Evolutionary conservation across 1,284 basidiomycete genomes (phyloP).

Genomic region (Apiotrichum veenhuisii): DNA sequence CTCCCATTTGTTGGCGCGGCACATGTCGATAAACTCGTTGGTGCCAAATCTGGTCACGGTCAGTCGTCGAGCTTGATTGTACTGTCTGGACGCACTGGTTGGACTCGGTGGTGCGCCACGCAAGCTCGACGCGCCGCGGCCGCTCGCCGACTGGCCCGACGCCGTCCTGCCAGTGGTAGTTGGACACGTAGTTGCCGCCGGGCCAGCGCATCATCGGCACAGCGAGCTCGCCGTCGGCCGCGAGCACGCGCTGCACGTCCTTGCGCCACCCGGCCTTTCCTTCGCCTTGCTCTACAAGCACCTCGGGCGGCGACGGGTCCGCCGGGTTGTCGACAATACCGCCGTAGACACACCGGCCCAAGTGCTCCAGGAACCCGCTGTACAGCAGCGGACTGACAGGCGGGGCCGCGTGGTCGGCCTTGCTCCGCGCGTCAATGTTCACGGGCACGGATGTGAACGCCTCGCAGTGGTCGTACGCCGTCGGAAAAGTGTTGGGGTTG

Average conservation of each 20-base stretch:
- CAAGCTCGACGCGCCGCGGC: slow-evolving; percentile 60
- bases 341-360: slow-evolving; percentile 61
- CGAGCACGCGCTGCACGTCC: slow-evolving; percentile 58
- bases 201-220: slow-evolving; percentile 62
- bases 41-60: too few species aligned
- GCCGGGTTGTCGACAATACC: slow-evolving; percentile 57
- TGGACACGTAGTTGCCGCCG: slow-evolving; percentile 57
- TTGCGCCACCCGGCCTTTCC: slow-evolving; percentile 54
- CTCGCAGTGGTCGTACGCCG: slow-evolving; percentile 17
- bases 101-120: slow-evolving; percentile 60
- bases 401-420: slow-evolving; percentile 25
- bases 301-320: slow-evolving; percentile 40
- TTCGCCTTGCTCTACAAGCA: slow-evolving; percentile 36
- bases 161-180: slow-evolving; percentile 66
- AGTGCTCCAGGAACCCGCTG: slow-evolving; percentile 62
- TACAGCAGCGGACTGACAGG: slow-evolving; percentile 50
- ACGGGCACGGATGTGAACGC: slow-evolving; percentile 20
- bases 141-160: slow-evolving; percentile 58
- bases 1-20: slow-evolving; percentile 48
- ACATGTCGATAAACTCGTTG: slow-evolving; percentile 53
- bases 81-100: too few species aligned
- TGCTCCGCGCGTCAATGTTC: slow-evolving; percentile 18
- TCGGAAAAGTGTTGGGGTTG: too few species aligned
- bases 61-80: too few species aligned
- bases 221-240: slow-evolving; percentile 54